Evolutionary conservation across 106 monocot genomes (phyloP).

Genomic region (Amphibolis antarctica): DNA sequence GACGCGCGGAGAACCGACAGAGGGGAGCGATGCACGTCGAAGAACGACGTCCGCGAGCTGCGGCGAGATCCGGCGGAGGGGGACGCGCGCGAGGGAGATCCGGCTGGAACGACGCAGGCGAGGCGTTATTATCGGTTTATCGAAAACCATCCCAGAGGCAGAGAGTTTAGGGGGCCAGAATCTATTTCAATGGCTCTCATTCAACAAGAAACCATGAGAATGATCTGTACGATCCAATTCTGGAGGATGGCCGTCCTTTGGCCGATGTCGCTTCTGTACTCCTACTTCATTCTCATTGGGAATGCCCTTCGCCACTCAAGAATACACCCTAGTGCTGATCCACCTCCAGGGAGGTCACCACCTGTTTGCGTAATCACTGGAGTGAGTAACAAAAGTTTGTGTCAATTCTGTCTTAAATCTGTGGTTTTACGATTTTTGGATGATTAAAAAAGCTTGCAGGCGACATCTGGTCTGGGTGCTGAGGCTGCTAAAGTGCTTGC

Average conservation of each 20-base stretch:
- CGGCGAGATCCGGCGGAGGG: too few species aligned
- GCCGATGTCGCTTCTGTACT: conserved; percentile 56
- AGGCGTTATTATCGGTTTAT: too few species aligned
- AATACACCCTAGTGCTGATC: neutral
- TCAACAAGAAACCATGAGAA: conserved; percentile 12
- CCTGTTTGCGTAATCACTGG: conserved; percentile 80
- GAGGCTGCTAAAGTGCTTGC: conserved; percentile 45
- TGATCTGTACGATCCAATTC: conserved; percentile 47
- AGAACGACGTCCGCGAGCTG: too few species aligned
- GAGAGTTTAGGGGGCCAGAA: too few species aligned
- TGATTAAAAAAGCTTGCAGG: conserved; percentile 23
- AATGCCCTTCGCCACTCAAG: neutral
- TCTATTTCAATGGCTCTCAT: neutral
- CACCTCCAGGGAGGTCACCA: neutral
- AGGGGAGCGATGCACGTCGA: too few species aligned
- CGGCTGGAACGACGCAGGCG: too few species aligned
- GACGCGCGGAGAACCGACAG: too few species aligned
- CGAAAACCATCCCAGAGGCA: too few species aligned
- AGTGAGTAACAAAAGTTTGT: conserved; percentile 15
- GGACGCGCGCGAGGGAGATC: too few species aligned
- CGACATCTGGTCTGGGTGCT: conserved; percentile 70
- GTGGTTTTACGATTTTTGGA: neutral
- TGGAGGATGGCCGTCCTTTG: conserved; percentile 70
- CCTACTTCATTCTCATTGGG: conserved; percentile 36
- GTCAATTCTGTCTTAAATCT: neutral